Base-by-base conservation (phyloP, 225 moss, liverwort and hornwort genomes). In the Polytrichum formosum region DNA sequence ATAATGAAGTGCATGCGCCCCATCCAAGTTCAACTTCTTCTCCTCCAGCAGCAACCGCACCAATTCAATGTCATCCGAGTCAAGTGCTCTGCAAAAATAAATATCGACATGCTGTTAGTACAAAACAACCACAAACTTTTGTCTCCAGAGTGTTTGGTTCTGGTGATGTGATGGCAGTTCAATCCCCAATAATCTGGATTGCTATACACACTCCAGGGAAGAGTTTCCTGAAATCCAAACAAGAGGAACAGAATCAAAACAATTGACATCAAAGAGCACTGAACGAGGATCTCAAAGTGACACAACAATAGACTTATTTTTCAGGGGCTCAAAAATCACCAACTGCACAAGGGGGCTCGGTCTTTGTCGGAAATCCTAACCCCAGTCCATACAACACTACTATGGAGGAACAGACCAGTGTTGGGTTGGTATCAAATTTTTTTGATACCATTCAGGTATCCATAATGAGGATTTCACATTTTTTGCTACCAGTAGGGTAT, bases 31-130 rank as follows among this genome's bases (percentile, higher is more conserved):
- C 18, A 90, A 21, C 26, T 79, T 88, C 25, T 86, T 78, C 77
- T 96, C 95, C 6, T 90, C 83, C 62, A 96, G 80, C 71, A 96
- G 71, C 74, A 96, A 35, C 55, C 70, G 84, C 53, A 96, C 95
- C 58, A 96, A 79, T 75, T 96, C 95, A 65, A 96, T 81, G 67
- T 96, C 95, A 75, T 96, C 95, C 25, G 91, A 93, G 64, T 96
- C 95, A 26, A 96, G 74, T 23, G 95, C 95, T 78, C 85, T 86
- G 81, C 82, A 83, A 64, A 84, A 73, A 73, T 78, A 71, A 33
- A 30, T 18, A 65, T 23, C 18, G 27, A 5, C 8, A 70, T 2
- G 29, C 53, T 28, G 63, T 75, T 69, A 78, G 26, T 29, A 76
- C 31, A 23, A 78, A 56, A n/a, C 30, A 61, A 56, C 61, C 56